phyloP scores from a whole-genome alignment of 441 rosid species.

The Geranium incanum region DNA sequence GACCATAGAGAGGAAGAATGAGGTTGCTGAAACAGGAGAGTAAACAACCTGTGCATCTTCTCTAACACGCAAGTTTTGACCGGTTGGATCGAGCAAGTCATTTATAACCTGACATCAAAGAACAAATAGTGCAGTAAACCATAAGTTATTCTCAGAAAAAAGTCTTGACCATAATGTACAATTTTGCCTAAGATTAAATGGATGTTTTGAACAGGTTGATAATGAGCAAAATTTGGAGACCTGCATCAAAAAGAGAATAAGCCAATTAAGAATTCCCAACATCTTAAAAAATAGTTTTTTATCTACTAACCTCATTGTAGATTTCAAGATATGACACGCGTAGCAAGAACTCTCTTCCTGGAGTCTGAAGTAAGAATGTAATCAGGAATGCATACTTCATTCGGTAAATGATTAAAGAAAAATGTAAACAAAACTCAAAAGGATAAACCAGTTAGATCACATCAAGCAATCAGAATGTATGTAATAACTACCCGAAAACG shows the following conservation, averaged over 20 bases:
- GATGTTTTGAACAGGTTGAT: background rate
- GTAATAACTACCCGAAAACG: background rate
- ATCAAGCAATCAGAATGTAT: background rate
- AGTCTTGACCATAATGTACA: background rate
- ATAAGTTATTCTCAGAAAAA: background rate
- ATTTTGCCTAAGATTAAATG: constrained; percentile 3
- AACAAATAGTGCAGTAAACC: constrained; percentile 19
- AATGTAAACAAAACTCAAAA: background rate
- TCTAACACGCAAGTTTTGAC: constrained; percentile 95
- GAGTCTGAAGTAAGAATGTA: constrained; percentile 58
- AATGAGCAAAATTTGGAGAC: background rate
- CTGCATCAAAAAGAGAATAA: constrained; percentile 8
- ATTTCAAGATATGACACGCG: constrained; percentile 99
- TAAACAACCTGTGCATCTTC: constrained; percentile 84
- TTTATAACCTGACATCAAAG: constrained; percentile 72
- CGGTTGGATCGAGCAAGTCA: constrained; percentile 96
- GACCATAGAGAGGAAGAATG: background rate
- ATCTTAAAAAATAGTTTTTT: background rate
- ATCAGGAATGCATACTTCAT: constrained; percentile 21
- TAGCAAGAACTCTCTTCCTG: constrained; percentile 93
- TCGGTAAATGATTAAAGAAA: background rate
- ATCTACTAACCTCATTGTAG: constrained; percentile 79
- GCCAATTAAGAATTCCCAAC: background rate
- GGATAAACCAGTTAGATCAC: background rate
- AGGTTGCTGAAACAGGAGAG: background rate